A percentile compares a stretch with the other conserved stretches of the same genome.
These are phyloP conservation scores for Cocos nucifera DNA, from an alignment of 176 grass and related monocot genomes.

Conservation along the genomic window DNA sequence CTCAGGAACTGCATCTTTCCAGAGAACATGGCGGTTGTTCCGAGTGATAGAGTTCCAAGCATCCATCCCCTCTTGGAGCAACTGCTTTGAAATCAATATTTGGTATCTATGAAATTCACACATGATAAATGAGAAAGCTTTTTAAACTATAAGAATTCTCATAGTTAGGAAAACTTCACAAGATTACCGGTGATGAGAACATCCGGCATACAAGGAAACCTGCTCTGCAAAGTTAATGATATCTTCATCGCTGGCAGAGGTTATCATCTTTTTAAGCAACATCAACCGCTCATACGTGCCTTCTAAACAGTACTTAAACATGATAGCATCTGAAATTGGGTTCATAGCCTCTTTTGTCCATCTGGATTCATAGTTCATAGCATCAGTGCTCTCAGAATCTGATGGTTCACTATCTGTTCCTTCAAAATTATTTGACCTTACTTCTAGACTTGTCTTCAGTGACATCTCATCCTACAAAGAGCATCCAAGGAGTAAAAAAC, in stretches of 20 bases:
- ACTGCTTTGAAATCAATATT: conserved; percentile 74
- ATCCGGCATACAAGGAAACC: conserved; percentile 72
- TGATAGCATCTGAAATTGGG: conserved; percentile 41
- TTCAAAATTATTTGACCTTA: conserved; percentile 33
- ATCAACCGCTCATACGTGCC: conserved; percentile 40
- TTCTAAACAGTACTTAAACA: conserved; percentile 90
- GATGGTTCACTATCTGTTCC: conserved; percentile 41
- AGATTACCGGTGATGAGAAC: conserved; percentile 74
- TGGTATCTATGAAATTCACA: conserved; percentile 35
- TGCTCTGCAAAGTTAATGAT: conserved; percentile 56
- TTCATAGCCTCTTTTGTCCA: conserved; percentile 39
- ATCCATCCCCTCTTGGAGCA: conserved; percentile 57
- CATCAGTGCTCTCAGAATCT: conserved; percentile 61
- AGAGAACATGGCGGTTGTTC: conserved; percentile 67
- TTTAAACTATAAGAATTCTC: too few species aligned
- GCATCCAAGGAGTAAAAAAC: too few species aligned
- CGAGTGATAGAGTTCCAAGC: conserved; percentile 62
- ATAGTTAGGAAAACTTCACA: too few species aligned
- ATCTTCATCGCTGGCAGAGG: conserved; percentile 49
- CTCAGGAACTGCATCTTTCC: conserved; percentile 61
- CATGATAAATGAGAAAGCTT: too few species aligned
- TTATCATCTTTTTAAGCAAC: conserved; percentile 50
- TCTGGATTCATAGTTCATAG: conserved; percentile 34
- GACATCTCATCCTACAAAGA: conserved; percentile 15
- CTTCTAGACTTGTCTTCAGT: conserved; percentile 26